Conservation (phyloP, 306 rosid species). For the Pterocarpus santalinus region DNA sequence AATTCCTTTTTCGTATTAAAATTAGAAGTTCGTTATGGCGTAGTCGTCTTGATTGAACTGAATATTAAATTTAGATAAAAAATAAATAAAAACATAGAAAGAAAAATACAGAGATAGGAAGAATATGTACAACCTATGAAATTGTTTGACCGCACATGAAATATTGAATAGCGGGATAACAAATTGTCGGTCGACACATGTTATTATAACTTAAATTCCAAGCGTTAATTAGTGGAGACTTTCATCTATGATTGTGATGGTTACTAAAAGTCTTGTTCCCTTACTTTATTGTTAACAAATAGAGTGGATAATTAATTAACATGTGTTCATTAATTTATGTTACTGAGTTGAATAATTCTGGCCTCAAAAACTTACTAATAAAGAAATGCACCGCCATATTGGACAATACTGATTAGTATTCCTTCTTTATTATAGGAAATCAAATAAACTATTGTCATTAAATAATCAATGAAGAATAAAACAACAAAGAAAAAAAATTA, state of each 20-base stretch:
- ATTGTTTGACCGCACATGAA: constrained; percentile 23
- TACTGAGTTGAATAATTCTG: constrained; percentile 26
- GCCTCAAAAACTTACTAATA: constrained; percentile 31
- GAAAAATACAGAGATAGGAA: neutral
- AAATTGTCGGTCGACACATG: constrained; percentile 59
- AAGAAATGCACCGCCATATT: constrained; percentile 53
- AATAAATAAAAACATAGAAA: neutral
- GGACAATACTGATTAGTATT: neutral
- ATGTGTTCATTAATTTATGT: constrained; percentile 42
- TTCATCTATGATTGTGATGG: constrained; percentile 51
- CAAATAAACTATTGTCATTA: neutral
- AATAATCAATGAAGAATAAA: neutral
- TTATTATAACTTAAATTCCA: constrained; percentile 56
- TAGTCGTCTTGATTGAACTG: constrained; percentile 24
- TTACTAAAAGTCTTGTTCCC: constrained; percentile 43
- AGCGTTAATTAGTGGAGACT: constrained; percentile 44
- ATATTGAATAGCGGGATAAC: constrained; percentile 51
- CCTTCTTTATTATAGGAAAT: neutral
- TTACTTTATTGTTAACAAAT: constrained; percentile 39
- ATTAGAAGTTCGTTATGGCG: neutral
- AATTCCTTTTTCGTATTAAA: neutral
- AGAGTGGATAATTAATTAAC: constrained; percentile 34
- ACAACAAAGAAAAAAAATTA: neutral
- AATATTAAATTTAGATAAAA: neutral
- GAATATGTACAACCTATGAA: constrained; percentile 37